These are phyloP conservation scores for Calophaca sinica DNA, from an alignment of 306 rosid genomes.

Conservation along the genomic window DNA sequence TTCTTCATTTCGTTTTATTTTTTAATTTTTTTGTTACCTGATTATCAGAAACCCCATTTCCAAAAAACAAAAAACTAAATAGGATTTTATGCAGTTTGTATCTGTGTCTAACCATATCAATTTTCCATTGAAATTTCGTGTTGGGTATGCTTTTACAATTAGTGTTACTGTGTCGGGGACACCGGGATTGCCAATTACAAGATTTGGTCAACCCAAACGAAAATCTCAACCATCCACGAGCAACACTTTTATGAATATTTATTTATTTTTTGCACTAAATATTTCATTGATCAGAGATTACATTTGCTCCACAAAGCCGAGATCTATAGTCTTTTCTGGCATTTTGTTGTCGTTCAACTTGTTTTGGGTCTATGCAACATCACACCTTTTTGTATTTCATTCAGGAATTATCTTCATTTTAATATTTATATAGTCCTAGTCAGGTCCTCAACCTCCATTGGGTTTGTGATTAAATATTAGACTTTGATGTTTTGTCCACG, in stretches of 20 bases:
- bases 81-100: neutral
- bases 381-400: slow-evolving; percentile 25
- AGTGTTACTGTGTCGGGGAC: slow-evolving; percentile 8
- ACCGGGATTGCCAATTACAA: neutral
- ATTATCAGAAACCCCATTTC: neutral
- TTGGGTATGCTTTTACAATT: neutral
- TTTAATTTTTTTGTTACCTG: neutral
- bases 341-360: neutral
- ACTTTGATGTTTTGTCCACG: neutral
- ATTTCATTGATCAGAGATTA: neutral
- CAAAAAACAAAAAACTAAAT: neutral
- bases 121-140: neutral
- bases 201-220: neutral
- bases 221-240: neutral
- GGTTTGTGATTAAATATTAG: slow-evolving; percentile 16
- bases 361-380: neutral
- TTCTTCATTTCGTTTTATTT: neutral
- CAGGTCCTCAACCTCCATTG: neutral
- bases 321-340: neutral
- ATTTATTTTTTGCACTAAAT: neutral
- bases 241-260: neutral
- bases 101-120: neutral
- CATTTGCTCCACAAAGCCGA: neutral
- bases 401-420: neutral
- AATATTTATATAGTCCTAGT: neutral